Evolutionary conservation across 768 basidiomycete species (phyloP), one percentile per base, ranked within the genome.

Genomic region (Termitomyces titanicus): DNA sequence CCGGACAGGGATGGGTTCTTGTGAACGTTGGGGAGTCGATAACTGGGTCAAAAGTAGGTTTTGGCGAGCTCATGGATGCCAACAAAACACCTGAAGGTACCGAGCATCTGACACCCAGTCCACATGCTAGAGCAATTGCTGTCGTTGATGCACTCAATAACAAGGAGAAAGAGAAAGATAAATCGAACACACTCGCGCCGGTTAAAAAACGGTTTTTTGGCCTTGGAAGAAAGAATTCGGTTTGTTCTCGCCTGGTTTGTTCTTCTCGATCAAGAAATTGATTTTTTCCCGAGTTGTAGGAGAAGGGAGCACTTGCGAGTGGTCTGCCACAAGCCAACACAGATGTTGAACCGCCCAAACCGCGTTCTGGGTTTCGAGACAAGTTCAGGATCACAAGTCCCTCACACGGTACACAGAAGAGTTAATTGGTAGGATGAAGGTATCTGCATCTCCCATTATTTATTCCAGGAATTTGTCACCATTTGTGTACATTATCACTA

Each of bases 1-100:
- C 72, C 42, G 77, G 79, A 15, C 72, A 81, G 61, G 85, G 85
- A 24, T 86, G 85, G 85, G 85, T 86, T 2, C 70, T 86, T 24
- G 80, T 86, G 35, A 86, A 83, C 49, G 79, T 86, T 15, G 84
- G 83, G 55, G 74, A 76, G 29, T 69, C 58, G 27, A 27, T 10
- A 25, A 25, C 52, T 44, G 46, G 63, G 5, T 22, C 57, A 1
- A 53, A 47, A 3, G 46, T 51, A 18, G 56, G 53, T 27, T 22
- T 47, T 15, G 49, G 43, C 34, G 51, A 59, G 27, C 38, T 25
- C 22, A 4, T 18, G 0, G 25, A 27, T 25, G 37, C 10, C 35
- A 42, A 35, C 5, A 34, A 33, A 39, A 9, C 35, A 43, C n/a
- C 39, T 15, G 49, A 35, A 38, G 34, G 51, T 25, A 15, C 35